Percentiles rank a stretch among this genome's conserved stretches.
Evolutionary conservation across 2,329 filamentous ascomycete genomes (phyloP).

Genomic region (Botryotinia globosa): DNA sequence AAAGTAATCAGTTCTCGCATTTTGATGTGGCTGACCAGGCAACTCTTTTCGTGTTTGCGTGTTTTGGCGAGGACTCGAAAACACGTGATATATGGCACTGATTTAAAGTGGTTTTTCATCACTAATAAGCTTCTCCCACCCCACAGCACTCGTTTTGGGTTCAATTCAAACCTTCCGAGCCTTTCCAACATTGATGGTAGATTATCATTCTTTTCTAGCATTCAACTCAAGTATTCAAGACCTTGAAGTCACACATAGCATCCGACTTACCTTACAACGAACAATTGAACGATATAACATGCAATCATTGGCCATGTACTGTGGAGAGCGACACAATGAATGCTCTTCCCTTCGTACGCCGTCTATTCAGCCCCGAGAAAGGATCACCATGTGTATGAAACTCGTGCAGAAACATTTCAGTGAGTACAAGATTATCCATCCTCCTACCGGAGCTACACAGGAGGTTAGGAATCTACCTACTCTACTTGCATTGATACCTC

Average conservation of each 20-base stretch:
- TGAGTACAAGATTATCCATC: neutral
- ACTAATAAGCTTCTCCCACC: neutral
- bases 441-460: neutral
- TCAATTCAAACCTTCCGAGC: neutral
- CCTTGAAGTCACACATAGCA: neutral
- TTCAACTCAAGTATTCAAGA: neutral
- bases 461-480: neutral
- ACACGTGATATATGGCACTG: neutral
- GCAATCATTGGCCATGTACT: neutral
- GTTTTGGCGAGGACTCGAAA: conserved; percentile 15
- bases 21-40: conserved; percentile 19
- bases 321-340: neutral
- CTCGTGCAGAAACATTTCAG: neutral
- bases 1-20: conserved; percentile 17
- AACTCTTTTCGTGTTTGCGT: conserved; percentile 14
- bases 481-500: neutral
- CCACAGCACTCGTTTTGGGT: neutral
- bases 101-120: neutral
- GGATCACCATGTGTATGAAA: neutral
- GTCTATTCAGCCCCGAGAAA: neutral
- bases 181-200: neutral
- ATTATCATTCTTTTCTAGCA: neutral
- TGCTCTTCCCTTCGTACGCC: neutral
- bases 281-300: neutral
- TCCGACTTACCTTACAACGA: neutral